Evolutionary conservation across 257 asterid species (phyloP), one percentile per base, ranked within the genome.

Genomic region (Salvia rosmarinus): DNA sequence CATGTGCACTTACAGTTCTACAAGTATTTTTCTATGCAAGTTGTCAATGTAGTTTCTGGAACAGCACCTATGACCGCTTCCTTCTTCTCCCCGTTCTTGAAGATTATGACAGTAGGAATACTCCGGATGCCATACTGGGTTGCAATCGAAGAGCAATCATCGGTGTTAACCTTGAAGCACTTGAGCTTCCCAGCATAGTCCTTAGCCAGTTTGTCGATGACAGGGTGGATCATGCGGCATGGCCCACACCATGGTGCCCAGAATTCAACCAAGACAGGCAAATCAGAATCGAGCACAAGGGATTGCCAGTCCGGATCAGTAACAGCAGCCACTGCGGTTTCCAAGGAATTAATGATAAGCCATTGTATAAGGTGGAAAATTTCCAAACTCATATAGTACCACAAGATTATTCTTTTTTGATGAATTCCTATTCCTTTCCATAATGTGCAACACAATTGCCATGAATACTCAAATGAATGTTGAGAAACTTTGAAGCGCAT

Each of bases 161-260:
- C 98, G 0, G 98, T 94, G 75, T 94, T 91, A 5, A 94, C 90
- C 86, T 94, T 90, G 92, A 67, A 90, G 88, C 88, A 89, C 62
- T 91, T 86, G 64, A 94, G 90, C 86, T 87, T 89, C 46, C 91
- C 97, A 0, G 85, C 70, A 34, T 84, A 94, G 5, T 84, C 72
- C 83, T 85, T 86, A 9, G 98, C 95, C 68, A 94, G 85, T 56
- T 94, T 90, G 64, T 89, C 95, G 5, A 94, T 84, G 54, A 91
- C 80, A 0, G 97, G 96, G 73, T 89, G 96, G 74, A 94, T 89
- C 90, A 90, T 94, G 57, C 95, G 92, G 80, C 98, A 93, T 0
- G 98, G 98, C 20, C 98, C 98, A 49, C 97, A 93, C 98, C 98
- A 93, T 0, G 98, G 98, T 43, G 98, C 98, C 98, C 98, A 93